Evolutionary conservation across 2,329 filamentous ascomycete species (phyloP).

Genomic region (Fusarium graminum): DNA sequence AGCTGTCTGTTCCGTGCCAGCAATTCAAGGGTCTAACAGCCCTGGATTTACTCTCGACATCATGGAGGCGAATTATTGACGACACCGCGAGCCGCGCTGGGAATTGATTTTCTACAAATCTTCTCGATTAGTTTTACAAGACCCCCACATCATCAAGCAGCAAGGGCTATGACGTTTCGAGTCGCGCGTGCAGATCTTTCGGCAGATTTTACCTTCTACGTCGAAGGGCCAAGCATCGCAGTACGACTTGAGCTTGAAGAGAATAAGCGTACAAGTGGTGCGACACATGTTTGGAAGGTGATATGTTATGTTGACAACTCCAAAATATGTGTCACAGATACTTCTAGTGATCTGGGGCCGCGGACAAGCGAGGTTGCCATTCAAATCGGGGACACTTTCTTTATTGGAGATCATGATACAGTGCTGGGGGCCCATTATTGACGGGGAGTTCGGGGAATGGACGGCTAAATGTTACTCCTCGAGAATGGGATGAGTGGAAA

Average conservation of each 20-base stretch:
- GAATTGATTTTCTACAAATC: conserved; percentile 33
- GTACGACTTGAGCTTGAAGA: conserved; percentile 12
- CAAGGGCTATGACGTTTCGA: conserved; percentile 45
- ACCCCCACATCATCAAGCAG: conserved; percentile 32
- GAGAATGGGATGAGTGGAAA: conserved; percentile 29
- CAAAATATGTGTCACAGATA: conserved; percentile 39
- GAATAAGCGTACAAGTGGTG: conserved; percentile 9
- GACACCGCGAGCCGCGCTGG: conserved; percentile 26
- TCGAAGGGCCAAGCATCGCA: conserved; percentile 14
- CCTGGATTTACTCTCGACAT: conserved; percentile 20
- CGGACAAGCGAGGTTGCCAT: conserved; percentile 37
- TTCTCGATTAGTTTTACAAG: conserved; percentile 30
- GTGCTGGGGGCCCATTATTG: conserved; percentile 35
- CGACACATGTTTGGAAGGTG: neutral
- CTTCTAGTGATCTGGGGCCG: conserved; percentile 30
- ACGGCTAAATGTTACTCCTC: conserved; percentile 8
- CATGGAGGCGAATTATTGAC: conserved; percentile 38
- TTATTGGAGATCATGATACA: conserved; percentile 32
- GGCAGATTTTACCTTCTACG: conserved; percentile 33
- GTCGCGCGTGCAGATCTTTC: conserved; percentile 44
- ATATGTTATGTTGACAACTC: conserved; percentile 13
- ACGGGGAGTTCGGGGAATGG: conserved; percentile 46
- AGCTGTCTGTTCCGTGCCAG: neutral
- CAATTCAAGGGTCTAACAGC: neutral
- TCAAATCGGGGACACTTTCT: conserved; percentile 42